Base-by-base conservation (phyloP, 139 green algal species). In the Deuterostichococcus epilithicus region DNA sequence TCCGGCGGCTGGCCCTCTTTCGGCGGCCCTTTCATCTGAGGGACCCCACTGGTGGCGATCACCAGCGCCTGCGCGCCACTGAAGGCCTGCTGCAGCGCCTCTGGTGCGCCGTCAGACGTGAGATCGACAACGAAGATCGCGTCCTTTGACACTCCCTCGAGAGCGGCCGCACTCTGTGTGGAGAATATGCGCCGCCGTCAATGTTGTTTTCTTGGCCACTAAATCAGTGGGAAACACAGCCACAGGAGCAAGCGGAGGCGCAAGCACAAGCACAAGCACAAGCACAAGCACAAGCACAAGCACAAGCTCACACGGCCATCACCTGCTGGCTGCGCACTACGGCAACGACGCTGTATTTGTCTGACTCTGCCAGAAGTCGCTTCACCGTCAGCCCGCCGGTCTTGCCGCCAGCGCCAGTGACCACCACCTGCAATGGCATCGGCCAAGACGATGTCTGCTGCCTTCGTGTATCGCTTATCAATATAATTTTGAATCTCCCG, bases 351-450 rank as follows among this genome's bases (percentile, higher is more conserved):
- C 65, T 33, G 44, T 85, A 95, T 0, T 86, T 38, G 0, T 82
- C 70, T 2, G 71, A 68, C 28, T 73, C 69, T 33, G 85, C 84
- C 0, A 86, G 69, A 1, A 95, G 85, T 81, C 90, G 90, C 69
- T 95, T 87, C 20, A 92, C 79, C 0, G 95, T 77, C 28, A 95
- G 80, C 2, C 52, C 32, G 1, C 88, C 91, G 15, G 90, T 95
- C 10, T 86, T 78, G 5, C 91, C 91, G 10, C 87, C 90, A 3
- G 91, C 91, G 13, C 91, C 91, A 0, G 91, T 94, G 1, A 95
- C 85, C 4, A 88, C 84, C 3, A 95, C 91, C 83, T 91, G 77
- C 23, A 80, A 23, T 72, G 52, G 47, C n/a, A n/a, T n/a, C n/a
- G n/a, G n/a, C n/a, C n/a, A n/a, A n/a, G n/a, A n/a, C n/a, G n/a